A percentile compares a stretch with the other conserved stretches of the same genome.
Evolutionary conservation across 2,329 filamentous ascomycete species (phyloP).

Genomic region (Xylariomycetidae sp.): DNA sequence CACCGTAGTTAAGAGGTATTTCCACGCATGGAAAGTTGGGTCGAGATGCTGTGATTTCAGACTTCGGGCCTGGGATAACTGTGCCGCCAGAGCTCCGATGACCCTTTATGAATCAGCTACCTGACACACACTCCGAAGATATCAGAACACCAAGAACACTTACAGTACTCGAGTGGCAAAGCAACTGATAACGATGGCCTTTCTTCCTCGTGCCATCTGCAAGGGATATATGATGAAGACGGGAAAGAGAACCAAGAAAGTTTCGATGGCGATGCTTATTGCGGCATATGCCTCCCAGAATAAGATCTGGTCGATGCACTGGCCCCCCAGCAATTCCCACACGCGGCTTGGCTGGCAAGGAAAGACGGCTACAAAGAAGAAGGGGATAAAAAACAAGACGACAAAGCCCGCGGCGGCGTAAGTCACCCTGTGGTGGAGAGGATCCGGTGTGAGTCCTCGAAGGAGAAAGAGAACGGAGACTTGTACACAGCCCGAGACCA

Average conservation of each 20-base stretch:
- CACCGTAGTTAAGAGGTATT: conserved; percentile 7
- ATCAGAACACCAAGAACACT: conserved; percentile 2
- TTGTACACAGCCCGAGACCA: conserved; percentile 9
- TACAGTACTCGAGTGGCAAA: conserved; percentile 12
- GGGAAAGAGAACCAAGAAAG: conserved; percentile 7
- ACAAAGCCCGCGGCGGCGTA: conserved; percentile 4
- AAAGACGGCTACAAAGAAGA: conserved; percentile 9
- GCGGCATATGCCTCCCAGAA: conserved; percentile 12
- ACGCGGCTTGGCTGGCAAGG: conserved; percentile 8
- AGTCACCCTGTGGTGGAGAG: conserved; percentile 4
- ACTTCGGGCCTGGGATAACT: conserved; percentile 8
- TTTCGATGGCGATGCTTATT: conserved; percentile 9
- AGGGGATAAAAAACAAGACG: conserved; percentile 6
- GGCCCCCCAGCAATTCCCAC: conserved; percentile 7
- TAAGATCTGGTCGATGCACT: conserved; percentile 12
- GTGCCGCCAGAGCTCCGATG: conserved; percentile 4
- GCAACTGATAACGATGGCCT: conserved; percentile 8
- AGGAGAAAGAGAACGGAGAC: conserved; percentile 10
- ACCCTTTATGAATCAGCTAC: conserved; percentile 4
- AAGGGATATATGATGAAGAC: conserved; percentile 8
- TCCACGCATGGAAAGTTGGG: conserved; percentile 11
- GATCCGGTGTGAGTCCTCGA: conserved; percentile 8
- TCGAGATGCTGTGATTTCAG: conserved; percentile 7
- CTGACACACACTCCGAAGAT: neutral
- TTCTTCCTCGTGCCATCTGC: conserved; percentile 3